These are phyloP conservation scores for Fibroporia radiculosa DNA, from an alignment of 768 basidiomycete genomes.

Conservation along the genomic window DNA sequence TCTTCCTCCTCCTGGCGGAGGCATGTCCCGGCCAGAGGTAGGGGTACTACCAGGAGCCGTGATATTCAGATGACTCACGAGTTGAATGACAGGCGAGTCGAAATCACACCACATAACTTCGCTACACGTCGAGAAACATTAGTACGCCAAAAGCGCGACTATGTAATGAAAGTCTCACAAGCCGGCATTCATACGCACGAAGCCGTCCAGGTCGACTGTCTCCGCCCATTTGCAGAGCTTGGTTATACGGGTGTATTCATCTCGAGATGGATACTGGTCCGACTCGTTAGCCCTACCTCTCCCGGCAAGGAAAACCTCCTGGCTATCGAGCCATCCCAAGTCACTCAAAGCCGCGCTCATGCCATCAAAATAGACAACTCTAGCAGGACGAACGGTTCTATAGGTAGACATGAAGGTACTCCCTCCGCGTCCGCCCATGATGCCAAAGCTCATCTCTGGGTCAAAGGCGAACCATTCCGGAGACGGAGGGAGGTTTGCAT, in stretches of 20 bases:
- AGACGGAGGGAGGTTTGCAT: not conserved
- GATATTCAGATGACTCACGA: constrained; percentile 6
- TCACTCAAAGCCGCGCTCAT: constrained; percentile 5
- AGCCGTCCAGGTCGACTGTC: constrained; percentile 2
- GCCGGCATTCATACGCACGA: constrained; percentile 6
- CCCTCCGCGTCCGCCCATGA: constrained; percentile 5
- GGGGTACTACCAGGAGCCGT: constrained; percentile 3
- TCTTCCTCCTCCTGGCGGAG: not conserved
- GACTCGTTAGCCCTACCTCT: too few relatives aligned
- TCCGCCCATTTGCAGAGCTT: constrained; percentile 4
- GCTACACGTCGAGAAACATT: not conserved
- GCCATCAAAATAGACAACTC: constrained; percentile 5
- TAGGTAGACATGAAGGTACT: constrained; percentile 4
- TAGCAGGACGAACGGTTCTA: constrained; percentile 1
- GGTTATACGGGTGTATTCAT: not conserved
- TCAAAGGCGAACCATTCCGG: constrained; percentile 9
- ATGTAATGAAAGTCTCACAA: constrained; percentile 1
- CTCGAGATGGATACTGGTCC: too few relatives aligned
- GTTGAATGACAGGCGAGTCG: constrained; percentile 3
- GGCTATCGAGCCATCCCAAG: constrained; percentile 4
- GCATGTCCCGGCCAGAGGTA: not conserved
- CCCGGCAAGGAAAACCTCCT: constrained; percentile 5
- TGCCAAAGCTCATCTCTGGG: constrained; percentile 8
- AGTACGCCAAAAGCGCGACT: not conserved
- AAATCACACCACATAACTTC: constrained; percentile 8